Percentiles rank a stretch among this genome's conserved stretches.
Evolutionary conservation across 2,329 filamentous ascomycete species (phyloP).

Genomic region (Cephalotrichum gorgonifer): DNA sequence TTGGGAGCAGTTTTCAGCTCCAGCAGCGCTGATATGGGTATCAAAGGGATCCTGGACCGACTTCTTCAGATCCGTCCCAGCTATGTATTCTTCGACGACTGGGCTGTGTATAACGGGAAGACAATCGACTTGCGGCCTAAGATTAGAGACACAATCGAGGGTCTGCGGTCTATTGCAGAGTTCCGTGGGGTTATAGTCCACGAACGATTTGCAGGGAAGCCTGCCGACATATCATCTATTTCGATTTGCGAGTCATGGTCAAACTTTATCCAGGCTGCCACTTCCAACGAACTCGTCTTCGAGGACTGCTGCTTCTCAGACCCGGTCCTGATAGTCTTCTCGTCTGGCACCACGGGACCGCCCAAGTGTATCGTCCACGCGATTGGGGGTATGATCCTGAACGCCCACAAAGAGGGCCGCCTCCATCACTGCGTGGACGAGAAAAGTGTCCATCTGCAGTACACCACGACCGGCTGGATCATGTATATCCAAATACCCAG

Average conservation of each 20-base stretch:
- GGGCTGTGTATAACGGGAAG: conserved; percentile 70
- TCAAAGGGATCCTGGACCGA: conserved; percentile 65
- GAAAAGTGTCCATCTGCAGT: conserved; percentile 38
- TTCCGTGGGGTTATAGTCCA: conserved; percentile 48
- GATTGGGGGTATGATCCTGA: conserved; percentile 52
- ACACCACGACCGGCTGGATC: conserved; percentile 72
- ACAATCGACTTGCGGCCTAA: conserved; percentile 61
- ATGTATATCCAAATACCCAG: conserved; percentile 64
- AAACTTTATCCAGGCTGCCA: conserved; percentile 25
- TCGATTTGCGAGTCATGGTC: conserved; percentile 33
- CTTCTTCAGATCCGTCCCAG: conserved; percentile 65
- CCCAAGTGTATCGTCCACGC: conserved; percentile 83
- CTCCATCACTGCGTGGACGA: conserved; percentile 33
- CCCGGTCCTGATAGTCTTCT: conserved; percentile 69
- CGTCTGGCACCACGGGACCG: conserved; percentile 70
- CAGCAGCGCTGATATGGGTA: conserved; percentile 75
- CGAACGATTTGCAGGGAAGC: neutral
- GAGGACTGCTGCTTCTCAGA: conserved; percentile 52
- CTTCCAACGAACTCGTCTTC: neutral
- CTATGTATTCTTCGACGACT: conserved; percentile 78
- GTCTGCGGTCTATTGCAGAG: conserved; percentile 45
- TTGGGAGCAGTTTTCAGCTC: conserved; percentile 68
- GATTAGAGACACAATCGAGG: conserved; percentile 58
- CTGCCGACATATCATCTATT: conserved; percentile 48
- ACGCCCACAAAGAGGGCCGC: conserved; percentile 44